Conservation (phyloP, 2,329 filamentous ascomycete species). For the Cephalotrichum gorgonifer region DNA sequence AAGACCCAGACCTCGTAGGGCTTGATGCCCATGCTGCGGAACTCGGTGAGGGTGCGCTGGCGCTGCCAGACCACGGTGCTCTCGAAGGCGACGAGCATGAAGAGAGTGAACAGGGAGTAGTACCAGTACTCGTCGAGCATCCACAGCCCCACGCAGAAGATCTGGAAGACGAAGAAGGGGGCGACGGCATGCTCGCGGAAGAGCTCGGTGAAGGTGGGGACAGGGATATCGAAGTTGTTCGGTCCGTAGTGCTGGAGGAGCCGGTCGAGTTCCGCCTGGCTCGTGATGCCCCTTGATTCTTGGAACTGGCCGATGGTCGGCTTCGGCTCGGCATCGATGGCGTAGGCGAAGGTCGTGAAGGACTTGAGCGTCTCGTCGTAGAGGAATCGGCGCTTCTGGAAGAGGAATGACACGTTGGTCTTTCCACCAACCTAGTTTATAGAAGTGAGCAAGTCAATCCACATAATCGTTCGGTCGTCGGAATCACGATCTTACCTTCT, state of each 20-base stretch:
- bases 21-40: constrained; percentile 99
- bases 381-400: constrained; percentile 95
- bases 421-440: constrained; percentile 56
- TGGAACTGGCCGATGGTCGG: constrained; percentile 72
- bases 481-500: constrained; percentile 41
- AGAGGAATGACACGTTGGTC: constrained; percentile 76
- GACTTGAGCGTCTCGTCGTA: constrained; percentile 60
- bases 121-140: constrained; percentile 99
- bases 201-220: constrained; percentile 88
- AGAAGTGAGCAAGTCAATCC: neutral
- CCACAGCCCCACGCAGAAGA: constrained; percentile 98
- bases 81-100: constrained; percentile 97
- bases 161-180: constrained; percentile 97
- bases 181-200: constrained; percentile 98
- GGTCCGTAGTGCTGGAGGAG: constrained; percentile 88
- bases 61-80: constrained; percentile 99
- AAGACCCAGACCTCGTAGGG: constrained; percentile 92
- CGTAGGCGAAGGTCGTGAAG: constrained; percentile 77
- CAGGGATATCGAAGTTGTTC: constrained; percentile 96
- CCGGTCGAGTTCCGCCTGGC: constrained; percentile 63
- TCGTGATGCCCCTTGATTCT: constrained; percentile 62
- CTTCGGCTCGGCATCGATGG: constrained; percentile 77
- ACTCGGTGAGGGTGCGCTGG: constrained; percentile 89
- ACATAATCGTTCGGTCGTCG: neutral
- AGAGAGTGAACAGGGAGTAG: constrained; percentile 95